Percentiles rank a stretch among this genome's conserved stretches.
These are phyloP conservation scores for Suillus hirtellus DNA, from an alignment of 768 basidiomycete genomes.

Conservation along the genomic window DNA sequence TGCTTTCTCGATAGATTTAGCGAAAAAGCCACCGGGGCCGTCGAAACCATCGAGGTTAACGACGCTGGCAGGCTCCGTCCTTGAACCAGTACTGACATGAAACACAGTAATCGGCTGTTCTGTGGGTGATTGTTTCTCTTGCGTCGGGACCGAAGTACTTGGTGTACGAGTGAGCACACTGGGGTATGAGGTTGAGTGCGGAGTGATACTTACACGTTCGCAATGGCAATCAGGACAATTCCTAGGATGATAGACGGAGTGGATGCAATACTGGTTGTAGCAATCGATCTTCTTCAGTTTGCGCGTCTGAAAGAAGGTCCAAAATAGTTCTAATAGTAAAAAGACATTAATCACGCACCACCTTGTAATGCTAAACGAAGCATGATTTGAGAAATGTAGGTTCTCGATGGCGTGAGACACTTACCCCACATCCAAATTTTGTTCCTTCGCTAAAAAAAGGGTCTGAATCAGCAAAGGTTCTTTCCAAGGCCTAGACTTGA, in stretches of 20 bases:
- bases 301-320: constrained; percentile 31
- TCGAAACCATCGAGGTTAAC: constrained; percentile 23
- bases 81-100: constrained; percentile 62
- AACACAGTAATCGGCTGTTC: constrained; percentile 54
- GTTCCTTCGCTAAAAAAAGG: constrained; percentile 61
- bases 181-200: constrained; percentile 12
- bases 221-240: constrained; percentile 45
- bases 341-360: constrained; percentile 52
- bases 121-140: constrained; percentile 56
- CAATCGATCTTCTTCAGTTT: constrained; percentile 38
- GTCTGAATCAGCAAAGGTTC: constrained; percentile 26
- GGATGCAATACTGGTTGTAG: constrained; percentile 37
- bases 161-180: constrained; percentile 11
- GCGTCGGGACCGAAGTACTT: constrained; percentile 75
- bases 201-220: constrained; percentile 38
- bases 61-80: constrained; percentile 41
- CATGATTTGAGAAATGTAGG: constrained; percentile 13
- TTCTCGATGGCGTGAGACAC: constrained; percentile 25
- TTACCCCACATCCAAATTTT: constrained; percentile 68
- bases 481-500: constrained; percentile 16
- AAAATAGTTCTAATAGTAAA: constrained; percentile 29
- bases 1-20: constrained; percentile 2
- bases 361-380: constrained; percentile 60
- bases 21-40: constrained; percentile 5
- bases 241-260: constrained; percentile 41